Base-by-base conservation (phyloP, 768 basidiomycete genomes). In the Kwoniella bestiolae region DNA sequence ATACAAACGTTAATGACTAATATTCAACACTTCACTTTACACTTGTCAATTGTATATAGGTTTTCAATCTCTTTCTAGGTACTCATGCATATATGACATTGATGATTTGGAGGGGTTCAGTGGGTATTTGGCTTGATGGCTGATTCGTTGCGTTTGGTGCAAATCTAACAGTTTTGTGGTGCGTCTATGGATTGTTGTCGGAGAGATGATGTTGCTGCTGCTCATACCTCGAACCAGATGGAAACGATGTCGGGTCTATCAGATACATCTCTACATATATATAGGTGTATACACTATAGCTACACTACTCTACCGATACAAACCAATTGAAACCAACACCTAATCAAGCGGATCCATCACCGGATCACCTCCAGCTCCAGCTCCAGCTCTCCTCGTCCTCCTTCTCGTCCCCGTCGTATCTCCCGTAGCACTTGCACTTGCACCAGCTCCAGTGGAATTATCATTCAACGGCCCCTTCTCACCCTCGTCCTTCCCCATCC, bases 401-500 rank as follows among this genome's bases (percentile, higher is more conserved):
- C 51, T 60, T 26, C 58, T 46, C 18, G 52, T 56, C 25, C 63
- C 58, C 21, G 63, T 35, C 23, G 56, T 57, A 41, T 41, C 38
- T 14, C 38, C 38, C 9, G 62, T 47, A 16, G 47, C 61, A 38
- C 28, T 29, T 56, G 52, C 45, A 34, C 29, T 47, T 31, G 25
- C 0, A 3, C 25, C 21, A 12, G n/a, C 16, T 29, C 29, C 50
- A 26, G 5, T 7, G 8, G 50, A 7, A 28, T 23, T 51, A 7
- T 14, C n/a, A 26, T n/a, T 51, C n/a, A 28, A 57, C 34, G 50
- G 50, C 3, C 46, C 53, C 23, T 26, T 34, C 9, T 61, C 67
- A 35, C 77, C 76, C 46, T 80, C 79, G 29, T 77, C 71, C 62
- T 57, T 66, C 12, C 63, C 56, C 79, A 80, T 79, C 65, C 79